Conservation (phyloP, 768 basidiomycete species). For the Leucocoprinus birnbaumii region DNA sequence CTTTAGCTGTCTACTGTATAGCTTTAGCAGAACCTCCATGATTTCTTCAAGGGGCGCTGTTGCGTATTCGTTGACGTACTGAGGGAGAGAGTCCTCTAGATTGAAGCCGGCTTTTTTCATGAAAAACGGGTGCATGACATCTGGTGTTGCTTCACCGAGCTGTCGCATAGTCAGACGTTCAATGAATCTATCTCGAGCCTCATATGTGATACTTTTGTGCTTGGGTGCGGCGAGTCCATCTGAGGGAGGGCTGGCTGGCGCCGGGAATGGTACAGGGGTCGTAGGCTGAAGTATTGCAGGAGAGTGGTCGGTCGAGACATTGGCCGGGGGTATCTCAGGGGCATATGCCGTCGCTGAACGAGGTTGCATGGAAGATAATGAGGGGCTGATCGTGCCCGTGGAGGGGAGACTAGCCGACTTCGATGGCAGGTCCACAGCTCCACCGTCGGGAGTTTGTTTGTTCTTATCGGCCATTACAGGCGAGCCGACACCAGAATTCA, state of each 20-base stretch:
- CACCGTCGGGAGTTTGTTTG: conserved; percentile 35
- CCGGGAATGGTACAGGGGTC: conserved; percentile 7
- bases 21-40: conserved; percentile 71
- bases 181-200: conserved; percentile 58
- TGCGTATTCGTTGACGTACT: conserved; percentile 85
- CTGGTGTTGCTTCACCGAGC: conserved; percentile 84
- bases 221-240: conserved; percentile 14
- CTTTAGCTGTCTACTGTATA: conserved; percentile 72
- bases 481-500: conserved; percentile 25
- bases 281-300: neutral
- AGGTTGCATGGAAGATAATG: conserved; percentile 22
- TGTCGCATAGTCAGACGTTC: conserved; percentile 84
- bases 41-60: conserved; percentile 82
- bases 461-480: conserved; percentile 21
- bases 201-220: conserved; percentile 43
- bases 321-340: neutral
- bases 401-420: conserved; percentile 30
- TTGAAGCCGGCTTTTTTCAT: conserved; percentile 84
- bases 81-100: conserved; percentile 80
- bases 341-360: conserved; percentile 16
- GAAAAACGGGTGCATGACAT: conserved; percentile 86
- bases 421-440: conserved; percentile 22
- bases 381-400: conserved; percentile 14
- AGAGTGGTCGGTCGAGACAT: neutral
- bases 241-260: conserved; percentile 2